A percentile compares a stretch with the other conserved stretches of the same genome.
These are phyloP conservation scores for Capsicum rhomboideum DNA, from an alignment of 257 asterid species.

Conservation along the genomic window DNA sequence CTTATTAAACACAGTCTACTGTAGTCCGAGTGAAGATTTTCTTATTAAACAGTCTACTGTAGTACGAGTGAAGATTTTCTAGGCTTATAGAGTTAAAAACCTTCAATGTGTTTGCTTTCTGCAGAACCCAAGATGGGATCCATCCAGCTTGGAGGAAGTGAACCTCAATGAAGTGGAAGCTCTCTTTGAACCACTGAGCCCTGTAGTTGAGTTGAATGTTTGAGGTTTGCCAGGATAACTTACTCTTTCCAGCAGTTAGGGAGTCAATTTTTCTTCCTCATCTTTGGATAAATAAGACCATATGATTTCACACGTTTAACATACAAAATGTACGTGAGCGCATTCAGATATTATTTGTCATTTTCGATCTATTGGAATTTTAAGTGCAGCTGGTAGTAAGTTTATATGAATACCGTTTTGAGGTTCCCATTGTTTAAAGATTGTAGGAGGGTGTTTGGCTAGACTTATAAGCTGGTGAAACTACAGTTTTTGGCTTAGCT, in stretches of 20 bases:
- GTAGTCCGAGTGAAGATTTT: background rate
- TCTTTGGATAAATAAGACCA: background rate
- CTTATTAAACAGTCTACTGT: background rate
- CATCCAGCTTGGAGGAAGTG: conserved; percentile 70
- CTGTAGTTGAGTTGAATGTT: conserved; percentile 52
- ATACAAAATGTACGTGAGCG: background rate
- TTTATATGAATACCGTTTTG: background rate
- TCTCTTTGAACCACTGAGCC: conserved; percentile 60
- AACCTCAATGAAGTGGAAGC: conserved; percentile 52
- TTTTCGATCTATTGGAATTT: background rate
- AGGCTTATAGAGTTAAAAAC: background rate
- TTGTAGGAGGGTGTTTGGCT: background rate
- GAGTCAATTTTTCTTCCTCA: background rate
- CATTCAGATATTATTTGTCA: background rate
- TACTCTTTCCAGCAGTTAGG: background rate
- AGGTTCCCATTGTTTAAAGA: background rate
- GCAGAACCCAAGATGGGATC: conserved; percentile 93
- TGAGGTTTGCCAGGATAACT: conserved; percentile 12
- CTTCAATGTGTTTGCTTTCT: background rate
- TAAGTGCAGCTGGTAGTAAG: background rate
- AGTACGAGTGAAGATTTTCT: background rate
- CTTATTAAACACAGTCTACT: background rate
- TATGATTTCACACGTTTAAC: background rate
- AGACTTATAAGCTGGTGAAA: background rate
- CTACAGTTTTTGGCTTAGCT: background rate